Evolutionary conservation across 768 basidiomycete species (phyloP).

Genomic region (Trametes meyenii): DNA sequence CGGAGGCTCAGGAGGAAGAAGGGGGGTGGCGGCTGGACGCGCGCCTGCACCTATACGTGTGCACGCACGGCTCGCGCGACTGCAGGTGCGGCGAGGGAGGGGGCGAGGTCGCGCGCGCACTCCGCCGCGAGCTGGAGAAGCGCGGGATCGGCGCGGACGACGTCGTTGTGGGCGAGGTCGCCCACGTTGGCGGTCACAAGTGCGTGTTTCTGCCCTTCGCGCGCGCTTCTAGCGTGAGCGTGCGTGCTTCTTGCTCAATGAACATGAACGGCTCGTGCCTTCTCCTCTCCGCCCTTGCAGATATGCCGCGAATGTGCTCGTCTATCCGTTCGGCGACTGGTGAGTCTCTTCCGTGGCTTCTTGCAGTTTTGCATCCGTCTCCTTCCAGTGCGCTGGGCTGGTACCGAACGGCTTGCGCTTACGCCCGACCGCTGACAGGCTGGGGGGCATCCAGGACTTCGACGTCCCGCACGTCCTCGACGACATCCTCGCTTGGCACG

Average conservation of each 20-base stretch:
- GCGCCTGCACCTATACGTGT: constrained; percentile 59
- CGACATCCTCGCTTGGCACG: constrained; percentile 39
- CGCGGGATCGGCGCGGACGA: constrained; percentile 35
- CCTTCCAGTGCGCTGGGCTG: not conserved
- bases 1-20: too few species aligned
- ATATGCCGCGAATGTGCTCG: constrained; percentile 68
- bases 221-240: not conserved
- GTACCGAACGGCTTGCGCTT: not conserved
- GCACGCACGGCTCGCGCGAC: constrained; percentile 78
- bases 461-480: constrained; percentile 60
- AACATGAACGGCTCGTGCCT: not conserved
- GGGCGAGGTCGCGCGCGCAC: constrained; percentile 52
- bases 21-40: not conserved
- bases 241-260: not conserved
- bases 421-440: constrained; percentile 41
- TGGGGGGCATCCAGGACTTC: constrained; percentile 60
- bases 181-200: constrained; percentile 87
- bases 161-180: constrained; percentile 61
- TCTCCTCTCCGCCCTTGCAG: constrained; percentile 37
- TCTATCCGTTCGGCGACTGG: constrained; percentile 78
- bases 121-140: constrained; percentile 54
- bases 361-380: not conserved
- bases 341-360: constrained; percentile 36
- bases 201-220: constrained; percentile 39
- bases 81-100: constrained; percentile 79